Evolutionary conservation across 129 eudicot species (phyloP).

Genomic region (Silybum marianum): DNA sequence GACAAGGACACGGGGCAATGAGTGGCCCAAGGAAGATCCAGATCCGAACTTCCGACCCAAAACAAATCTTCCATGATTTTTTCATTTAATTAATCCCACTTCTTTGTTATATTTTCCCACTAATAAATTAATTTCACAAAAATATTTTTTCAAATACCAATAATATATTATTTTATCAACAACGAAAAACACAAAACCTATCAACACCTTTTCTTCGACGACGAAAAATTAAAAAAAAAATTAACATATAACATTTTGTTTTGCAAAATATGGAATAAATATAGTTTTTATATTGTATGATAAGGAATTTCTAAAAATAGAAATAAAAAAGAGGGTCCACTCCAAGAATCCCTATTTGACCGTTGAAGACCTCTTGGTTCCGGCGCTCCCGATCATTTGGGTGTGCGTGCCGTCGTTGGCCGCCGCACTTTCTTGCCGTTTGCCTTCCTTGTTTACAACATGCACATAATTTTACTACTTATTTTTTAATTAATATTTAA

Average conservation of each 20-base stretch:
- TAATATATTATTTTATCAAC: background rate
- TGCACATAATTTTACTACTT: slow-evolving; percentile 10
- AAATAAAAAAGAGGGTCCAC: slow-evolving; percentile 14
- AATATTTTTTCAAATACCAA: background rate
- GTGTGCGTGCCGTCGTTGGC: slow-evolving; percentile 26
- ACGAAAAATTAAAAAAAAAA: no score
- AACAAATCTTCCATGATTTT: slow-evolving; percentile 37
- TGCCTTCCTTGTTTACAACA: slow-evolving; percentile 26
- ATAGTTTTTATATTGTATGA: background rate
- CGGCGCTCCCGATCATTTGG: slow-evolving; percentile 27
- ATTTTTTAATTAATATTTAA: background rate
- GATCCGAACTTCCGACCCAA: slow-evolving; percentile 43
- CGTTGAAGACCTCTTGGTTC: slow-evolving; percentile 27
- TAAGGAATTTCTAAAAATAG: slow-evolving; percentile 13
- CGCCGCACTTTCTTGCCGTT: slow-evolving; percentile 24
- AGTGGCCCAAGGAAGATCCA: slow-evolving; percentile 39
- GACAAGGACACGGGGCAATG: slow-evolving; percentile 33
- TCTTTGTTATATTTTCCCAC: background rate
- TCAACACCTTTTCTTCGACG: background rate
- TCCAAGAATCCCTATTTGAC: slow-evolving; percentile 30
- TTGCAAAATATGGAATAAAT: no score
- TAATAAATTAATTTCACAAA: background rate
- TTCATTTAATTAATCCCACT: background rate
- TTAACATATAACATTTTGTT: background rate
- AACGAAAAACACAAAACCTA: background rate